Percentiles rank a stretch among this genome's conserved stretches.
phyloP scores from a whole-genome alignment of 306 rosid genomes.

The Cicer chorassanicum region DNA sequence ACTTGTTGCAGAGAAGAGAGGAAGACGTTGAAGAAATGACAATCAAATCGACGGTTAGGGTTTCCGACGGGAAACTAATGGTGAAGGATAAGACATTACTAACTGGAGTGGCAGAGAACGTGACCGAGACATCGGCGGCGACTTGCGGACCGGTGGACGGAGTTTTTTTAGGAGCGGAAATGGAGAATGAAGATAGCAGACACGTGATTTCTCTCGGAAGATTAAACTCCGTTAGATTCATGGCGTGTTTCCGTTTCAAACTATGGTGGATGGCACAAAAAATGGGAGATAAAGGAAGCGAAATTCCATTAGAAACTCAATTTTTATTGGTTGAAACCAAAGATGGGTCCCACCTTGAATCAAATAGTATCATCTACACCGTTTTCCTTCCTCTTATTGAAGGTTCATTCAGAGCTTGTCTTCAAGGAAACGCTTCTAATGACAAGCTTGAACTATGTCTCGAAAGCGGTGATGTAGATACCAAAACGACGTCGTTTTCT shows the following conservation, averaged over 20 bases:
- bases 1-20: conserved; percentile 44
- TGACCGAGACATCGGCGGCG: conserved; percentile 65
- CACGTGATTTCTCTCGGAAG: conserved; percentile 74
- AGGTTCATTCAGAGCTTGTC: conserved; percentile 75
- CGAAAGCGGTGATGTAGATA: conserved; percentile 79
- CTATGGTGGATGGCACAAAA: conserved; percentile 98
- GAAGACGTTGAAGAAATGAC: conserved; percentile 59
- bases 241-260: conserved; percentile 90
- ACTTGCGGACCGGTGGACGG: conserved; percentile 70
- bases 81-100: conserved; percentile 75
- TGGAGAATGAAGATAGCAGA: conserved; percentile 57
- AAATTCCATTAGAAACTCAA: conserved; percentile 86
- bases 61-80: conserved; percentile 64
- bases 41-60: conserved; percentile 66
- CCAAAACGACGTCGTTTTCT: conserved; percentile 67
- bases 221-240: conserved; percentile 63
- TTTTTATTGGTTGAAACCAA: conserved; percentile 75
- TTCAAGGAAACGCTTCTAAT: conserved; percentile 62
- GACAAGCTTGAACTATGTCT: conserved; percentile 77
- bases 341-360: conserved; percentile 71
- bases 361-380: conserved; percentile 60
- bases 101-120: conserved; percentile 74
- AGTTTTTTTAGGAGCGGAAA: conserved; percentile 63
- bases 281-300: conserved; percentile 77
- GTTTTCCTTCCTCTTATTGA: conserved; percentile 81